These are phyloP conservation scores for Fusarium falciforme DNA, from an alignment of 2,329 filamentous ascomycete species.

Conservation along the genomic window DNA sequence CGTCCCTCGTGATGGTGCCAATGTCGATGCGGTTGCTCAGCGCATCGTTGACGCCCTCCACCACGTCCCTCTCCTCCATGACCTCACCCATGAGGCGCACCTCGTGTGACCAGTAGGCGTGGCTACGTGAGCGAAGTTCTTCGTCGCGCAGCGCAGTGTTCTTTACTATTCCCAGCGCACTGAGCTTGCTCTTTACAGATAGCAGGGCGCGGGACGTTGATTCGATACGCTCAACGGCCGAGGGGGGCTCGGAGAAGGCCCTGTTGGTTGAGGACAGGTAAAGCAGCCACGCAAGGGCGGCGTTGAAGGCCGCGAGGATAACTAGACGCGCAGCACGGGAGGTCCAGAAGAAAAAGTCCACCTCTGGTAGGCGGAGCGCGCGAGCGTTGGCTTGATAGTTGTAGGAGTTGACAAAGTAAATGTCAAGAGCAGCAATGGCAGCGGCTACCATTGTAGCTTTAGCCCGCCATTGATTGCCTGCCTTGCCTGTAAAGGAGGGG, in stretches of 20 bases:
- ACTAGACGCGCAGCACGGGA: constrained; percentile 72
- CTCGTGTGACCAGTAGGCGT: constrained; percentile 86
- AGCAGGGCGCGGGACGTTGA: constrained; percentile 66
- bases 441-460: constrained; percentile 74
- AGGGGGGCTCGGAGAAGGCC: constrained; percentile 73
- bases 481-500: constrained; percentile 69
- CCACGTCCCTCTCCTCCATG: constrained; percentile 82
- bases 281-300: constrained; percentile 70
- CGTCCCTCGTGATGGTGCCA: constrained; percentile 68
- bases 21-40: constrained; percentile 74
- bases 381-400: constrained; percentile 72
- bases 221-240: constrained; percentile 75
- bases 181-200: constrained; percentile 72
- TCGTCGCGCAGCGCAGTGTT: constrained; percentile 84
- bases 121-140: constrained; percentile 72
- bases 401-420: constrained; percentile 74
- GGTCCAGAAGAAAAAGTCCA: constrained; percentile 80
- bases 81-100: constrained; percentile 76
- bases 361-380: constrained; percentile 69
- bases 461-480: constrained; percentile 76
- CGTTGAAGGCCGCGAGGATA: constrained; percentile 73
- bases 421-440: constrained; percentile 70
- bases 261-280: constrained; percentile 85
- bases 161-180: constrained; percentile 78
- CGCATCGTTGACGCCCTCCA: constrained; percentile 77